Evolutionary conservation across 1,284 basidiomycete species (phyloP).

Genomic region (Lentinus polychrous): DNA sequence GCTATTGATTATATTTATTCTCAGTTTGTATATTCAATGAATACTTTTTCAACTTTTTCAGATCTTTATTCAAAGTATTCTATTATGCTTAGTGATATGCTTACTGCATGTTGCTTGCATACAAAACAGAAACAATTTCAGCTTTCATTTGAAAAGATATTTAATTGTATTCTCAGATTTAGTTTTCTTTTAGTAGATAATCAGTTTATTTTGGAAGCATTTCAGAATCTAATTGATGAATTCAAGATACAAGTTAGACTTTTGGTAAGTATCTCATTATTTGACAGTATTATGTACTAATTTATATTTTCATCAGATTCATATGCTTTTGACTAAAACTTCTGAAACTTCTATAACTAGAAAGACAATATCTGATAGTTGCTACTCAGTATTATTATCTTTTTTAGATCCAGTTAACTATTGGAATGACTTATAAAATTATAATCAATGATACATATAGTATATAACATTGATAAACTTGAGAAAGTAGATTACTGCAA

Average conservation of each 20-base stretch:
- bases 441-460: not conserved
- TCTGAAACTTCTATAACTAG: not conserved
- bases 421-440: not conserved
- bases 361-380: not conserved
- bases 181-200: not conserved
- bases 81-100: conserved; percentile 49
- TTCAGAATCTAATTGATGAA: not conserved
- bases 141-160: not conserved
- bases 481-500: too few relatives aligned
- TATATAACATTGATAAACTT: not conserved
- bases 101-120: conserved; percentile 72
- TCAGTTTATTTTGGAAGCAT: not conserved
- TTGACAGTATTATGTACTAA: not conserved
- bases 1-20: conserved; percentile 73
- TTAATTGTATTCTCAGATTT: not conserved
- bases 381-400: not conserved
- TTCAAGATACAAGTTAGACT: not conserved
- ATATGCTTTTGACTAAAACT: not conserved
- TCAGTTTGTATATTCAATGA: conserved; percentile 42
- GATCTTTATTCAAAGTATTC: conserved; percentile 16
- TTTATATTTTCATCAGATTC: not conserved
- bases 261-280: not conserved
- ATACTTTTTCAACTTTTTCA: conserved; percentile 14
- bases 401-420: not conserved
- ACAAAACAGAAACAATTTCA: conserved; percentile 48